phyloP scores from a whole-genome alignment of 106 monocot species.

The Dendrobium nobile region DNA sequence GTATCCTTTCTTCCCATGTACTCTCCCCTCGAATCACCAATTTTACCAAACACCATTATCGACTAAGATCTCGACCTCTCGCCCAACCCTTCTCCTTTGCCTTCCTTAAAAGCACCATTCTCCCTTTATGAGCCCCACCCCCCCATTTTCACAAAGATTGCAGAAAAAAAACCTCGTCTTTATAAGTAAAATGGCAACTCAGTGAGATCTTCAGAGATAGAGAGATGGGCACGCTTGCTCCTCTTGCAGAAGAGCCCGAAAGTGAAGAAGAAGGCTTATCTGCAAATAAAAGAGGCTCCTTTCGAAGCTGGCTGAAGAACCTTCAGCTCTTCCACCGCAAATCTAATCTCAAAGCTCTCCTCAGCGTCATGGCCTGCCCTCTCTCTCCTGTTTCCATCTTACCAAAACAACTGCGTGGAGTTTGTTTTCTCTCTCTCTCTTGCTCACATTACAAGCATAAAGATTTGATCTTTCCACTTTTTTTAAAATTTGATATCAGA shows the following conservation, averaged over 20 bases:
- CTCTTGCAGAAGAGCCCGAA: conserved; percentile 62
- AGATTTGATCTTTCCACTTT: background rate
- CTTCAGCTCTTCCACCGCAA: conserved; percentile 30
- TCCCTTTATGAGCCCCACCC: background rate
- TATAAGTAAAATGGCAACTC: background rate
- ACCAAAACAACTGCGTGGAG: conserved; percentile 14
- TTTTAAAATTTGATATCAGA: background rate
- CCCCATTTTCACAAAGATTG: background rate
- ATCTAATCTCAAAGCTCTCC: conserved; percentile 48
- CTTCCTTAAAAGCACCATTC: conserved; percentile 53
- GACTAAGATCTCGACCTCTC: conserved; percentile 1
- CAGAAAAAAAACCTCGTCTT: too few relatives aligned
- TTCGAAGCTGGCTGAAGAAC: conserved; percentile 39
- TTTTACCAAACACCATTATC: conserved; percentile 8
- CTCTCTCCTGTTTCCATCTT: conserved; percentile 61
- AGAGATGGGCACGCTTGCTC: conserved; percentile 48
- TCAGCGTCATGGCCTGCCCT: conserved; percentile 86
- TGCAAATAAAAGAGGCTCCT: conserved; percentile 21
- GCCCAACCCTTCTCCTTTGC: conserved; percentile 32
- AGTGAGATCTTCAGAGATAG: background rate
- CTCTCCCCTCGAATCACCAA: background rate
- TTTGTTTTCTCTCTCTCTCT: background rate
- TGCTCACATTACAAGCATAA: background rate
- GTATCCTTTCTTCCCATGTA: background rate
- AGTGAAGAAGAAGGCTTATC: conserved; percentile 22